These are phyloP conservation scores for Zygoascus bituminiphila DNA, from an alignment of 805 yeast genomes.

Conservation along the genomic window DNA sequence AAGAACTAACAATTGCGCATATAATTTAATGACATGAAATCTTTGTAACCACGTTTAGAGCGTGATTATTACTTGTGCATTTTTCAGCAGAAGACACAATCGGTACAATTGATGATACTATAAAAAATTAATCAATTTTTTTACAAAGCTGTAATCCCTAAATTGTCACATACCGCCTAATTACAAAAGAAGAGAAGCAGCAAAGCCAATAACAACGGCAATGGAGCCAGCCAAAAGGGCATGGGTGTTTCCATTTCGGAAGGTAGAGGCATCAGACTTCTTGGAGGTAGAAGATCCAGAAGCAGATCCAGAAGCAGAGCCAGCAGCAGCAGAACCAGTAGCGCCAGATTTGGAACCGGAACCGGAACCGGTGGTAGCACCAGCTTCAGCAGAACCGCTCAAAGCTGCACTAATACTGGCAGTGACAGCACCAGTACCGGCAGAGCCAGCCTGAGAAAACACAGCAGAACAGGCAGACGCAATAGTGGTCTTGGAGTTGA, in stretches of 20 bases:
- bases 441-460: constrained; percentile 57
- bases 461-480: constrained; percentile 46
- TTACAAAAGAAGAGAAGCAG: constrained; percentile 1
- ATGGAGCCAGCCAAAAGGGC: background rate
- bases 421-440: constrained; percentile 55
- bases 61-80: too few species aligned
- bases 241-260: background rate
- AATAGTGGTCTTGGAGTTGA: constrained; percentile 34
- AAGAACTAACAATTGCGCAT: constrained; percentile 10
- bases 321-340: constrained; percentile 26
- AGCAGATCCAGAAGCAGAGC: constrained; percentile 5
- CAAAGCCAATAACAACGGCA: constrained; percentile 4
- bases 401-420: constrained; percentile 32
- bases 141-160: background rate
- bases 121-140: background rate
- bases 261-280: constrained; percentile 1
- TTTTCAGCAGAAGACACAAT: background rate
- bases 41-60: background rate
- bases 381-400: constrained; percentile 21
- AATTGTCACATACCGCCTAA: background rate
- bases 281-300: constrained; percentile 1
- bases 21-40: constrained; percentile 2
- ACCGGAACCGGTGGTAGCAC: constrained; percentile 9
- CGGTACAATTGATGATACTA: background rate
- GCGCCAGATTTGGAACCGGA: constrained; percentile 25